Evolutionary conservation across 192 early-diverging fungal genomes (phyloP), one percentile per base, ranked within the genome.

Genomic region (Coemansia sp.): DNA sequence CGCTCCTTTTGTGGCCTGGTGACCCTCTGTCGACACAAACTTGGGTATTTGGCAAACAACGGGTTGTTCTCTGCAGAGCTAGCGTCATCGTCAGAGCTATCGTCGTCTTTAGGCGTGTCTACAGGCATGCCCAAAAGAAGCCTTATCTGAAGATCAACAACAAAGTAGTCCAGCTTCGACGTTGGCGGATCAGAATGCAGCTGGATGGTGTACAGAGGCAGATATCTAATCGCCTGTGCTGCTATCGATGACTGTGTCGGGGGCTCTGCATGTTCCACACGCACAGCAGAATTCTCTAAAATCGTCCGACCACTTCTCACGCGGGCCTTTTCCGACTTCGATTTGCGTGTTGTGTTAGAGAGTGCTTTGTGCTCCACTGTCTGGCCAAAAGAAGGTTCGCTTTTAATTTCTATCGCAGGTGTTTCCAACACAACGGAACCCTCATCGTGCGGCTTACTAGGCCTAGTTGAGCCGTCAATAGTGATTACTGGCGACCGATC

Each of bases 171-270:
- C 45, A 80, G 80, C 26, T 68, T 76, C 8, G 73, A 75, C 5
- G 59, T 70, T 32, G 63, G 60, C 10, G 79, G 72, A 40, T 82
- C 84, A 15, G 69, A 58, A 36, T 65, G 72, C 26, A 90, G 75
- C 57, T 89, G 89, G 21, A 91, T 86, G n/a, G 90, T 91, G 61
- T 90, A 91, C 40, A 91, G 69, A 8, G 88, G 89, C 40, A 88
- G 63, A 54, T 85, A 90, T 7, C 86, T 83, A 22, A 87, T 84
- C 7, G 90, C 86, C 48, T 70, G 72, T n/a, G 72, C 78, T 5
- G 78, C 78, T 12, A 79, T 79, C 1, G 71, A 69, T 8, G 68
- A 57, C 26, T 70, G 73, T 18, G 78, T 72, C 49, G 71, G 52
- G 3, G 63, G 39, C 11, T 56, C 63, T 36, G 69, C 55, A 12